Evolutionary conservation across 2,329 filamentous ascomycete species (phyloP), one percentile per base, ranked within the genome.

Genomic region (Magnaporthiopsis incrustans): DNA sequence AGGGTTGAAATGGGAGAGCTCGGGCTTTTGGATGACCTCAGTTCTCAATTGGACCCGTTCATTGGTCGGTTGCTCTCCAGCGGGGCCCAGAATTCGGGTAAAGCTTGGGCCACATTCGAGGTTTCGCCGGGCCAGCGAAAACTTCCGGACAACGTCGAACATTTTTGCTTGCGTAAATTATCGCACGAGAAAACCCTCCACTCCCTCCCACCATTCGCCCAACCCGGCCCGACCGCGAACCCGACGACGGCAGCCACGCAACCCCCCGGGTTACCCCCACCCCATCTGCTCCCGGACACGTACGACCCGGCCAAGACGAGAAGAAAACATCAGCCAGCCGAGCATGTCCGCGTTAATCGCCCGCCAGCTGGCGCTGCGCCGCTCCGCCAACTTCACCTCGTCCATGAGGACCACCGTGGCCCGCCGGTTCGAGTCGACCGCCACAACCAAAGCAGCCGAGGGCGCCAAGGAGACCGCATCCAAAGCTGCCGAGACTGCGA

Each of bases 361-460:
- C 71, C 79, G 78, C 67, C 79, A 78, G 65, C 70, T 79, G 71
- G 75, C 73, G 72, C 70, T 82, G 75, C 74, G 77, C 71, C 72
- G 77, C 68, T 57, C 64, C 56, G 76, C 77, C 73, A 72, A 35
- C 57, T 32, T 62, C 14, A 56, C 61, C 53, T 32, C 33, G 53
- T 63, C 61, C n/a, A 63, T 56, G 18, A 57, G 53, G 10, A 74
- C 73, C 76, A 73, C 73, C 70, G 74, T 77, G 68, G 76, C 79
- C 74, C 82, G 82, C 71, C 84, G 86, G 73, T 84, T 85, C 79
- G 82, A 88, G 78, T 87, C 84, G 69, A 84, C 82, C 68, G 75
- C 82, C 66, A 71, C 82, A 67, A 63, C 63, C 44, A 53, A 53
- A 22, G 44, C 22, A 7, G 44, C 44, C 22, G 44, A 53, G 44